phyloP scores from a whole-genome alignment of 2,329 filamentous ascomycete genomes.

The Fusarium zealandicum region DNA sequence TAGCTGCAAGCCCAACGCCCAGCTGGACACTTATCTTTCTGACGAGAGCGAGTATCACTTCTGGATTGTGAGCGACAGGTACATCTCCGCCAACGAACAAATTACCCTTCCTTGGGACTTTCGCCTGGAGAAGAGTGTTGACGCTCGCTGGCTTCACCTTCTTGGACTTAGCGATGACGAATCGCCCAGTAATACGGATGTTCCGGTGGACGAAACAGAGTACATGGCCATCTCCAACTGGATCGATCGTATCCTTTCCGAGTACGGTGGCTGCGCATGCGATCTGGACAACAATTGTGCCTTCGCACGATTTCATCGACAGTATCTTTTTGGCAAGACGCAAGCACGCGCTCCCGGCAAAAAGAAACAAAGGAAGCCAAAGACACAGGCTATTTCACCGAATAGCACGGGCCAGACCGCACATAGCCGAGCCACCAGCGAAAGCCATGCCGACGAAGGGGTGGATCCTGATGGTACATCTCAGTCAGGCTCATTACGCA shows the following conservation, averaged over 20 bases:
- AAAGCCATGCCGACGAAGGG: constrained; percentile 64
- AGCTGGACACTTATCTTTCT: constrained; percentile 84
- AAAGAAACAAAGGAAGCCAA: constrained; percentile 63
- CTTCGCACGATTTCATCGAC: constrained; percentile 68
- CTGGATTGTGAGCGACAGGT: constrained; percentile 85
- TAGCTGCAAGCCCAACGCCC: constrained; percentile 91
- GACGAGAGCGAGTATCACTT: constrained; percentile 84
- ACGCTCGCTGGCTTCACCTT: constrained; percentile 62
- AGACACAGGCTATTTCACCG: constrained; percentile 64
- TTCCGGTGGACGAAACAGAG: constrained; percentile 65
- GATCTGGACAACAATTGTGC: constrained; percentile 68
- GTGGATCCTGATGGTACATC: constrained; percentile 59
- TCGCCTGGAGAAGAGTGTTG: constrained; percentile 63
- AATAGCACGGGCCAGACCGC: constrained; percentile 68
- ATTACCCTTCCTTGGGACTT: constrained; percentile 74
- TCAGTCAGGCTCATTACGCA: constrained; percentile 60
- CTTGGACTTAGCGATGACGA: constrained; percentile 71
- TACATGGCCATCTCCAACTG: constrained; percentile 68
- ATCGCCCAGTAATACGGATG: constrained; percentile 54
- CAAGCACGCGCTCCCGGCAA: constrained; percentile 51
- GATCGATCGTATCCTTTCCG: constrained; percentile 74
- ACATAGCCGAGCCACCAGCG: constrained; percentile 70
- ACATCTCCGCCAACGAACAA: constrained; percentile 71
- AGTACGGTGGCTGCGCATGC: constrained; percentile 83
- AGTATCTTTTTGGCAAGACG: constrained; percentile 57